A percentile compares a stretch with the other conserved stretches of the same genome.
Conservation (phyloP, 2,329 filamentous ascomycete species). For the Penicillium sp. region DNA sequence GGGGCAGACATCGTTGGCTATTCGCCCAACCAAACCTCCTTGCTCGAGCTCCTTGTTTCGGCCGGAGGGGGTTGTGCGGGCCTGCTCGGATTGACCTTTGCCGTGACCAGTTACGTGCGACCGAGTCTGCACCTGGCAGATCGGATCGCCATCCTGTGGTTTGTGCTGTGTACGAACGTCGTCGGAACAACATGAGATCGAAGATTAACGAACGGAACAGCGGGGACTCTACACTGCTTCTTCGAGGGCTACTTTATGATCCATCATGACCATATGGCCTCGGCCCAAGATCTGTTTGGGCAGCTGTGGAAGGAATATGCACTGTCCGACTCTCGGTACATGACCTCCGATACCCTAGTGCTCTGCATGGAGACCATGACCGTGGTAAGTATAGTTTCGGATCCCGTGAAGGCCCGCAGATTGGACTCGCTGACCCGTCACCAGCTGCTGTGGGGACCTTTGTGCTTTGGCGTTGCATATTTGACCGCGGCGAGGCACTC, state of each 20-base stretch:
- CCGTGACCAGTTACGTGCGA: slow-evolving; percentile 53
- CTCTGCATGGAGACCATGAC: slow-evolving; percentile 86
- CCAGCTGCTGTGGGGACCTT: slow-evolving; percentile 60
- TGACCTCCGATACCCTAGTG: slow-evolving; percentile 78
- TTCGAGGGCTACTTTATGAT: slow-evolving; percentile 84
- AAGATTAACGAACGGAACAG: slow-evolving; percentile 24
- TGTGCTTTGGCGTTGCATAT: slow-evolving; percentile 57
- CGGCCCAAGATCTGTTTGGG: slow-evolving; percentile 69
- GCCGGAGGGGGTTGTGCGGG: slow-evolving; percentile 58
- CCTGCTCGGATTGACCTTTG: slow-evolving; percentile 59
- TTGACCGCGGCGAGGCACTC: slow-evolving; percentile 55
- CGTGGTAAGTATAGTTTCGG: slow-evolving; percentile 53
- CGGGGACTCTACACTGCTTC: slow-evolving; percentile 64
- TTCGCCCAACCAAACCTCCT: slow-evolving; percentile 62
- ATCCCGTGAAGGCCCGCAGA: background rate
- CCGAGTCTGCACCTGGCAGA: slow-evolving; percentile 56
- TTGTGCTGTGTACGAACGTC: slow-evolving; percentile 62
- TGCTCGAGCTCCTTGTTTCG: slow-evolving; percentile 57
- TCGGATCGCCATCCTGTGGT: slow-evolving; percentile 67
- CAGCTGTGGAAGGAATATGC: slow-evolving; percentile 94
- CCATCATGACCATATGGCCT: slow-evolving; percentile 64
- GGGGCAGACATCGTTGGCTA: slow-evolving; percentile 63
- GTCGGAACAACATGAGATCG: background rate
- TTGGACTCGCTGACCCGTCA: slow-evolving; percentile 7
- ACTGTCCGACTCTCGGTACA: slow-evolving; percentile 80